Base-by-base conservation (phyloP, 192 early-diverging fungal species). In the Anaeromyces robustus region DNA sequence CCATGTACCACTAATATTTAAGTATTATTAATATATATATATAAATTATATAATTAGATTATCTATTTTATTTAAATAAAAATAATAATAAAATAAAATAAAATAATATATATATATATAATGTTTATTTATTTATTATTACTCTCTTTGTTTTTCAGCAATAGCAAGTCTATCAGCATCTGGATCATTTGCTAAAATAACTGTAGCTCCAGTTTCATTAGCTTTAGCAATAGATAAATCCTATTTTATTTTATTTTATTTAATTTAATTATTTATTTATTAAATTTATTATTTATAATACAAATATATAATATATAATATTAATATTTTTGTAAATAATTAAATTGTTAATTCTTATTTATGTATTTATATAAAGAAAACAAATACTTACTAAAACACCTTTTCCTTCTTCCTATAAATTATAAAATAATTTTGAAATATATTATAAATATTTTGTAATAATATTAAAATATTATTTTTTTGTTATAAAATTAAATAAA, bases 101-200 rank as follows among this genome's bases (percentile, higher is more conserved):
- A n/a, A n/a, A n/a, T n/a, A n/a, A n/a, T n/a, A n/a, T n/a, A n/a
- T n/a, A n/a, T n/a, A n/a, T n/a, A n/a, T n/a, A n/a, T n/a, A n/a
- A n/a, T n/a, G n/a, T n/a, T n/a, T 82, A 77, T 19, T 22, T n/a
- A 80, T 32, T 31, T 79, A 80, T 79, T 86, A 85, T 14, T 85
- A 77, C 84, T 90, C 83, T 89, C 90, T 87, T 81, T 34, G 83
- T 80, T 30, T 39, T 80, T 96, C 95, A 17, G 95, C 94, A n/a
- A 93, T 90, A 0, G 95, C 94, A 80, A 98, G 90, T 34, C 96
- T 90, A 85, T 98, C 96, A 26, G 94, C 94, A 84, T 98, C 96
- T 1, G 96, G 96, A 83, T 98, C 96, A 84, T 98, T 98, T 22
- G 96, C 96, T 39, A 98, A 85, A 13, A 98, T 93, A 26, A 97